Percentiles rank a stretch among this genome's conserved stretches.
phyloP scores from a whole-genome alignment of 2,329 filamentous ascomycete species.

The Hirsutella thompsonii region DNA sequence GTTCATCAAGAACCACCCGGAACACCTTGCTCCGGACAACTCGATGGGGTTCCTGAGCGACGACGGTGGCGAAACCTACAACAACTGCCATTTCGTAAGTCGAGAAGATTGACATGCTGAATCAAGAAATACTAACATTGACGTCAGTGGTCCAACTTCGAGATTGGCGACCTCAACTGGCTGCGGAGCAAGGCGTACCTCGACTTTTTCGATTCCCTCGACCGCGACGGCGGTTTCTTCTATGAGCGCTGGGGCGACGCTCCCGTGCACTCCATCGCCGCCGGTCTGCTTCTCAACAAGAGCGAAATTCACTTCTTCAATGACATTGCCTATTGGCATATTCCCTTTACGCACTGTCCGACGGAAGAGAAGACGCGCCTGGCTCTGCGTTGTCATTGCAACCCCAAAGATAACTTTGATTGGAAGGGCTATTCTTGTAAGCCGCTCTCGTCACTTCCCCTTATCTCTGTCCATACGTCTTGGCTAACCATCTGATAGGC shows the following conservation, averaged over 20 bases:
- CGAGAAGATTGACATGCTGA: background rate
- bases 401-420: constrained; percentile 95
- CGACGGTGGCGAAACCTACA: constrained; percentile 83
- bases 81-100: constrained; percentile 90
- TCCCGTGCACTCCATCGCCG: constrained; percentile 95
- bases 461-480: background rate
- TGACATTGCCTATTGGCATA: constrained; percentile 96
- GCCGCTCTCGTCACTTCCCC: constrained; percentile 14
- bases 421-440: constrained; percentile 98
- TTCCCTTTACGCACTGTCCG: constrained; percentile 95
- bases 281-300: constrained; percentile 75
- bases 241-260: constrained; percentile 98
- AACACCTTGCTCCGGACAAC: constrained; percentile 76
- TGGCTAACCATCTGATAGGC: constrained; percentile 12
- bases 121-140: background rate
- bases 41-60: constrained; percentile 86
- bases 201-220: constrained; percentile 82
- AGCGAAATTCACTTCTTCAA: constrained; percentile 98
- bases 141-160: constrained; percentile 94
- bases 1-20: constrained; percentile 81
- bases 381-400: constrained; percentile 85
- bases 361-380: constrained; percentile 75
- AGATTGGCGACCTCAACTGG: constrained; percentile 90
- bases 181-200: constrained; percentile 77
- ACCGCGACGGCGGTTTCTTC: constrained; percentile 91